A percentile compares a stretch with the other conserved stretches of the same genome.
phyloP scores from a whole-genome alignment of 768 basidiomycete genomes.

The Tephrocybe sp. region DNA sequence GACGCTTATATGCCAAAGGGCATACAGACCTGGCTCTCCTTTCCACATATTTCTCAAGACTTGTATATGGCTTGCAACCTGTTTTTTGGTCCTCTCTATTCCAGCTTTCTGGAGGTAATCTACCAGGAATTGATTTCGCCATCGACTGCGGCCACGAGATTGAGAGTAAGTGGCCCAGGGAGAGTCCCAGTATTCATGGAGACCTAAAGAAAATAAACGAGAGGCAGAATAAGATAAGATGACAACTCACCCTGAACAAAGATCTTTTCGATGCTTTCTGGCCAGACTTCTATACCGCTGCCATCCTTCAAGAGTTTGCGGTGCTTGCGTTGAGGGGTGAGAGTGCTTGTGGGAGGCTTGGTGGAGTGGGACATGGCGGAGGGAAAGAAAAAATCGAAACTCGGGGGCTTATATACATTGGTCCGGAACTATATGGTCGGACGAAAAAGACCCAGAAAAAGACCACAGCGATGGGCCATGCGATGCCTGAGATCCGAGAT shows the following conservation, averaged over 20 bases:
- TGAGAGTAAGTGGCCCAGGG: constrained; percentile 75
- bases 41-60: constrained; percentile 89
- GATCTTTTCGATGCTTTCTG: constrained; percentile 71
- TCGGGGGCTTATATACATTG: constrained; percentile 32
- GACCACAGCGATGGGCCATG: constrained; percentile 20
- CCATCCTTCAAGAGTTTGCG: constrained; percentile 82
- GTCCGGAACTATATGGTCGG: constrained; percentile 27
- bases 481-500: constrained; percentile 50
- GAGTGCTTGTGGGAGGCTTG: constrained; percentile 27
- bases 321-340: constrained; percentile 81
- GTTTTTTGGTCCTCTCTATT: constrained; percentile 78
- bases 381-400: constrained; percentile 20
- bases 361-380: constrained; percentile 23
- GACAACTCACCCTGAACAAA: constrained; percentile 66
- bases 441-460: constrained; percentile 22
- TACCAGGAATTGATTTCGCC: constrained; percentile 86
- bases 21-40: constrained; percentile 63
- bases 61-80: constrained; percentile 88
- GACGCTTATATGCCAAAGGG: constrained; percentile 8
- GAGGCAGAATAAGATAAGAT: constrained; percentile 2
- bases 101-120: constrained; percentile 72
- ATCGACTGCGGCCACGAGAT: constrained; percentile 74
- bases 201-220: constrained; percentile 41
- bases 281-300: constrained; percentile 80
- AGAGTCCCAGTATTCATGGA: constrained; percentile 77